Evolutionary conservation across 306 rosid species (phyloP).

Genomic region (barrel medic (Medicago truncatula)): DNA sequence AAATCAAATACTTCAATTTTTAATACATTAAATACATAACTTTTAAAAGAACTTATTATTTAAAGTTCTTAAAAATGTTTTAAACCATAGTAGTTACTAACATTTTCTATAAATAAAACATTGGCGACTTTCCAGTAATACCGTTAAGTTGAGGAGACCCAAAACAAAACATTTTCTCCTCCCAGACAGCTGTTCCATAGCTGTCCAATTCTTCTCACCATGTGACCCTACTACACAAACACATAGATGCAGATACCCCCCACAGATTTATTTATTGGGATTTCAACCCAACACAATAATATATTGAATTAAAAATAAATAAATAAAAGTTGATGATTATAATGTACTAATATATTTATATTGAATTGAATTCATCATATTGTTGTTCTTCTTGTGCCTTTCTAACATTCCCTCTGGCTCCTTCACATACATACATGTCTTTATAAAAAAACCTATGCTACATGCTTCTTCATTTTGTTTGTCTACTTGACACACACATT

Average conservation of each 20-base stretch:
- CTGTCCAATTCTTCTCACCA: constrained; percentile 68
- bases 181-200: constrained; percentile 69
- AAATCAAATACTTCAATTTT: no score
- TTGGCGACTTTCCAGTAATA: constrained; percentile 77
- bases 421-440: constrained; percentile 19
- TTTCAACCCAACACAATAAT: constrained; percentile 35
- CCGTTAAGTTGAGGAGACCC: constrained; percentile 71
- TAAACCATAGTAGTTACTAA: no score
- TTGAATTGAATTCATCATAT: background rate
- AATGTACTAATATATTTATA: background rate
- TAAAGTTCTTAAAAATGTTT: no score
- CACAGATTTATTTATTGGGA: constrained; percentile 43
- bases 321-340: background rate
- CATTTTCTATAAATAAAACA: constrained; percentile 7
- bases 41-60: no score
- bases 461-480: constrained; percentile 28
- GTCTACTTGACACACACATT: constrained; percentile 13
- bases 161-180: constrained; percentile 33
- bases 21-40: no score
- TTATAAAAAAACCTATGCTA: constrained; percentile 5
- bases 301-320: background rate
- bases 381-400: constrained; percentile 15
- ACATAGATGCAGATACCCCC: constrained; percentile 44
- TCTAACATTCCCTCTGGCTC: constrained; percentile 41
- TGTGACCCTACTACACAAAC: constrained; percentile 57